Percentiles rank a stretch among this genome's conserved stretches.
These are phyloP conservation scores for Camelina hispida DNA, from an alignment of 345 rosid genomes.

Conservation along the genomic window DNA sequence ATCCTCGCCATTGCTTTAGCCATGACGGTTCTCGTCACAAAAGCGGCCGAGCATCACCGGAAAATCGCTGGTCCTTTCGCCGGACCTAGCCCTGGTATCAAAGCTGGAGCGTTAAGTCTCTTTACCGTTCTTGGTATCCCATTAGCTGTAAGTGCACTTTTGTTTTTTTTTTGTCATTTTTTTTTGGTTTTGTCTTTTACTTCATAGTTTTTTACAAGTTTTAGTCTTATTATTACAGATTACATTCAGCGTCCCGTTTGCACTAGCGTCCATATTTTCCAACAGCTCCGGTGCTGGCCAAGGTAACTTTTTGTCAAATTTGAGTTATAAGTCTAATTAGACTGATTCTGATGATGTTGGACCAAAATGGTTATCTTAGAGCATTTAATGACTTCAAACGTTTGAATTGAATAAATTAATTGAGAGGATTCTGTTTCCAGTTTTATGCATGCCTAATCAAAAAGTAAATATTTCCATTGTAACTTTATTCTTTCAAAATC, in stretches of 20 bases:
- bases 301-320: slow-evolving; percentile 47
- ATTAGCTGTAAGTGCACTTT: slow-evolving; percentile 57
- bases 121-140: slow-evolving; percentile 81
- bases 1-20: slow-evolving; percentile 57
- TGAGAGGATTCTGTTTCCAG: slow-evolving; percentile 23
- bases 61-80: slow-evolving; percentile 13
- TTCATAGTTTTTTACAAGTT: neutral
- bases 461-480: neutral
- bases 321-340: neutral
- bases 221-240: slow-evolving; percentile 49
- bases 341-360: neutral
- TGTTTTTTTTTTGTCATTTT: neutral
- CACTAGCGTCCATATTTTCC: slow-evolving; percentile 81
- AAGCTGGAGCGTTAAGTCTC: slow-evolving; percentile 54
- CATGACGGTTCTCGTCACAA: slow-evolving; percentile 56
- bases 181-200: neutral
- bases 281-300: slow-evolving; percentile 70
- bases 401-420: slow-evolving; percentile 18
- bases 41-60: slow-evolving; percentile 56
- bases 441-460: neutral
- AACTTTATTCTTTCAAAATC: too few species aligned
- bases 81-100: slow-evolving; percentile 50
- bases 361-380: neutral
- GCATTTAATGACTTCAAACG: slow-evolving; percentile 20
- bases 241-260: slow-evolving; percentile 76